Evolutionary conservation across 169 alveolate species (phyloP).

Genomic region (Eimeria necatrix): DNA sequence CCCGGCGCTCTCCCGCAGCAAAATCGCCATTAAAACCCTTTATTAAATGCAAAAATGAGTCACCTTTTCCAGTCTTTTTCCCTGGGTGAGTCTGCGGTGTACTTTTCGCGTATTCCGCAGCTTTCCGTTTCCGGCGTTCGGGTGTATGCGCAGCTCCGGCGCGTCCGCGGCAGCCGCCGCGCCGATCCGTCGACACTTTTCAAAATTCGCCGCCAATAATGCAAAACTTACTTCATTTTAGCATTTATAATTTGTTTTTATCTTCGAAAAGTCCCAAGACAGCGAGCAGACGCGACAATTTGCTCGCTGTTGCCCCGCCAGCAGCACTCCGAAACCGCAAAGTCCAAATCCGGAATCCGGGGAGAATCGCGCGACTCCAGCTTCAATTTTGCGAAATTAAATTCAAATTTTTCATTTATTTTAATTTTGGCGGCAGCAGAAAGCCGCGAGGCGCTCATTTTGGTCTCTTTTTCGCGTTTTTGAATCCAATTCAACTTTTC

Average conservation of each 20-base stretch:
- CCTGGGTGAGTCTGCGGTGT: conserved; percentile 16
- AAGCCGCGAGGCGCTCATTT: not conserved
- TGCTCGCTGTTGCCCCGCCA: no score
- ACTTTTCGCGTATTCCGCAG: not conserved
- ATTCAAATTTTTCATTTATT: not conserved
- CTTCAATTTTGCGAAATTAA: not conserved
- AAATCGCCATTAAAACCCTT: not conserved
- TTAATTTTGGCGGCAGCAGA: not conserved
- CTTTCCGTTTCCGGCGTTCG: conserved; percentile 3
- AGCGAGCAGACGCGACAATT: no score
- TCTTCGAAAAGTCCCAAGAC: not conserved
- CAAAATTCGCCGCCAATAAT: not conserved
- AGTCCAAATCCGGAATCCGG: no score
- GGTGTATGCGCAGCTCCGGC: not conserved
- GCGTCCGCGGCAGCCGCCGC: not conserved
- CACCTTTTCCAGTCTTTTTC: conserved; percentile 49
- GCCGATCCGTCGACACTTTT: not conserved
- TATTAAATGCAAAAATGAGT: conserved; percentile 22
- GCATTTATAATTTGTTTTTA: not conserved
- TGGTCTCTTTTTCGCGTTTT: not conserved
- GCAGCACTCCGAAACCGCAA: no score
- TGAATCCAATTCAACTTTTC: not conserved
- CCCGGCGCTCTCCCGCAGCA: not conserved
- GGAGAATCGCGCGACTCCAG: no score
- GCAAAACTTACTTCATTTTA: not conserved